A percentile compares a stretch with the other conserved stretches of the same genome.
These are phyloP conservation scores for Penicillium expansum DNA, from an alignment of 2,329 filamentous ascomycete species.

Conservation along the genomic window DNA sequence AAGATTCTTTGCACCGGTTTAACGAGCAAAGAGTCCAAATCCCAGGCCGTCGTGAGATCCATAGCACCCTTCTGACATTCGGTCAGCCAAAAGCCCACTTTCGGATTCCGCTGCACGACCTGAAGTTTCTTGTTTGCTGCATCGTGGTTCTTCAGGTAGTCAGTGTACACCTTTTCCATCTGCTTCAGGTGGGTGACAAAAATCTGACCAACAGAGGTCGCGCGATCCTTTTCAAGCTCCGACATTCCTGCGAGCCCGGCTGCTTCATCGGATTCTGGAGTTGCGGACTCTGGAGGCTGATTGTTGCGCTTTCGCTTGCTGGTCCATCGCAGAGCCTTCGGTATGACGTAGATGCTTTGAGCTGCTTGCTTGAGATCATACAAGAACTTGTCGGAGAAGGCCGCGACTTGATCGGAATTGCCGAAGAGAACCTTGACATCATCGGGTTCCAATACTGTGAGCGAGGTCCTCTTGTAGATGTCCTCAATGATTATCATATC, in stretches of 20 bases:
- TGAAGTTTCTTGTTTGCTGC: slow-evolving; percentile 62
- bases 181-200: slow-evolving; percentile 56
- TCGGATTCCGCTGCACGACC: slow-evolving; percentile 51
- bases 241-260: slow-evolving; percentile 32
- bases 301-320: slow-evolving; percentile 51
- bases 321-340: slow-evolving; percentile 53
- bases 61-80: slow-evolving; percentile 91
- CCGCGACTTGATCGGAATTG: slow-evolving; percentile 86
- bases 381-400: slow-evolving; percentile 78
- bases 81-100: slow-evolving; percentile 75
- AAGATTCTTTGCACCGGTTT: slow-evolving; percentile 94
- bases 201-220: slow-evolving; percentile 58
- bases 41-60: slow-evolving; percentile 91
- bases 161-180: slow-evolving; percentile 65
- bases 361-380: slow-evolving; percentile 77
- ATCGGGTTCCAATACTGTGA: slow-evolving; percentile 73
- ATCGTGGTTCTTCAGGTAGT: slow-evolving; percentile 64
- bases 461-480: slow-evolving; percentile 92
- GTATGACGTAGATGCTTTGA: slow-evolving; percentile 72
- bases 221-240: slow-evolving; percentile 57
- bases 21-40: slow-evolving; percentile 90
- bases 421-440: slow-evolving; percentile 89
- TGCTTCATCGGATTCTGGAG: slow-evolving; percentile 27
- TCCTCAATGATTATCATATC: slow-evolving; percentile 98
- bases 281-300: slow-evolving; percentile 17